Conservation (phyloP, 257 asterid species). For the Knoxia roxburghii region DNA sequence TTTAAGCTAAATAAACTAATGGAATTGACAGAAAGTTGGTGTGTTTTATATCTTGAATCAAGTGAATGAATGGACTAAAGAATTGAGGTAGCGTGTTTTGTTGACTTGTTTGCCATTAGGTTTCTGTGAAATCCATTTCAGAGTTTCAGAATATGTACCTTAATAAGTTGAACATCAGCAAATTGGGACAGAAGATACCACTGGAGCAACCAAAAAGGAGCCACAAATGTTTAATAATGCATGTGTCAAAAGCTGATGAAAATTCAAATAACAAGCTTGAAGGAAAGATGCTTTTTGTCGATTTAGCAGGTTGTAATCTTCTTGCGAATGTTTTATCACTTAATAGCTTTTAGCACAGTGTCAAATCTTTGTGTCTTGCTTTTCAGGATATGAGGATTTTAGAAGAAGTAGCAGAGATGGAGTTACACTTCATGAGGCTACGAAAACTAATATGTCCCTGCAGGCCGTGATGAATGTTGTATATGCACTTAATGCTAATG, state of each 20-base stretch:
- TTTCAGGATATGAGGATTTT: constrained; percentile 72
- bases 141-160: constrained; percentile 44
- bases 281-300: constrained; percentile 73
- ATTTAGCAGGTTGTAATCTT: constrained; percentile 61
- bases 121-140: constrained; percentile 39
- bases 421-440: constrained; percentile 39
- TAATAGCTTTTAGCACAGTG: not conserved
- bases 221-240: constrained; percentile 64
- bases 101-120: constrained; percentile 35
- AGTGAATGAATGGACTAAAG: constrained; percentile 6
- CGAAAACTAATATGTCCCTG: constrained; percentile 53
- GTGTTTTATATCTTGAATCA: constrained; percentile 8
- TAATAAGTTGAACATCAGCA: constrained; percentile 23
- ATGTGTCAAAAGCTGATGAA: constrained; percentile 38
- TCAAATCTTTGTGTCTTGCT: constrained; percentile 10
- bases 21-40: not conserved
- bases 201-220: constrained; percentile 37
- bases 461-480: constrained; percentile 62
- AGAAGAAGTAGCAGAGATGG: constrained; percentile 55
- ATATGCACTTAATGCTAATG: constrained; percentile 54
- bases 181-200: constrained; percentile 29
- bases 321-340: not conserved
- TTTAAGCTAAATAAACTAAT: not conserved
- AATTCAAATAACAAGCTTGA: constrained; percentile 28
- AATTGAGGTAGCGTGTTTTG: not conserved